phyloP scores from a whole-genome alignment of 2,329 filamentous ascomycete genomes.

The Aureobasidium leucospermi region DNA sequence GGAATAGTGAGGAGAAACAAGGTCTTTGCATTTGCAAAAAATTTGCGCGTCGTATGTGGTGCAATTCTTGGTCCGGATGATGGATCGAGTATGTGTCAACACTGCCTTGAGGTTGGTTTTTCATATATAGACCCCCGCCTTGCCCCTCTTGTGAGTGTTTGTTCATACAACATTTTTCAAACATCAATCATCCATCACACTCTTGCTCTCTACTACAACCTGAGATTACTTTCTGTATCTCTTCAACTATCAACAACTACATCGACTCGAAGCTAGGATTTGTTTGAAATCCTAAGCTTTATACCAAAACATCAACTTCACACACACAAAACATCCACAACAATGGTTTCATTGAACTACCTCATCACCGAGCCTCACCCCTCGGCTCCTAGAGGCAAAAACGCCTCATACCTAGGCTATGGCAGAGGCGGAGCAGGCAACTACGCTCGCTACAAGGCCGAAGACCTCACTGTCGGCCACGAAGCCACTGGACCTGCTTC shows the following conservation, averaged over 20 bases:
- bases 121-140: slow-evolving; percentile 9
- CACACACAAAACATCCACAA: slow-evolving; percentile 11
- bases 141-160: not conserved
- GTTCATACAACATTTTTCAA: slow-evolving; percentile 1
- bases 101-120: not conserved
- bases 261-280: not conserved
- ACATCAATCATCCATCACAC: not conserved
- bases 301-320: not conserved
- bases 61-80: slow-evolving; percentile 2
- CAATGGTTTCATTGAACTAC: slow-evolving; percentile 34
- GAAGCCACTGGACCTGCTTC: slow-evolving; percentile 42
- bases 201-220: not conserved
- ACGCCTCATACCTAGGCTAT: slow-evolving; percentile 40
- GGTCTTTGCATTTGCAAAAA: slow-evolving; percentile 2
- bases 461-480: slow-evolving; percentile 44
- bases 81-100: slow-evolving; percentile 11
- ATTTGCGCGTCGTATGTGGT: not conserved
- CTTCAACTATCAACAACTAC: too few relatives aligned
- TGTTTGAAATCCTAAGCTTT: not conserved
- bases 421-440: slow-evolving; percentile 56
- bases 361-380: slow-evolving; percentile 56
- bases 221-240: not conserved
- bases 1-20: slow-evolving; percentile 9
- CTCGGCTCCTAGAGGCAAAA: slow-evolving; percentile 39
- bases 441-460: slow-evolving; percentile 46